Evolutionary conservation across 805 yeast species (phyloP), one percentile per base, ranked within the genome.

Genomic region (Candida wancherniae): DNA sequence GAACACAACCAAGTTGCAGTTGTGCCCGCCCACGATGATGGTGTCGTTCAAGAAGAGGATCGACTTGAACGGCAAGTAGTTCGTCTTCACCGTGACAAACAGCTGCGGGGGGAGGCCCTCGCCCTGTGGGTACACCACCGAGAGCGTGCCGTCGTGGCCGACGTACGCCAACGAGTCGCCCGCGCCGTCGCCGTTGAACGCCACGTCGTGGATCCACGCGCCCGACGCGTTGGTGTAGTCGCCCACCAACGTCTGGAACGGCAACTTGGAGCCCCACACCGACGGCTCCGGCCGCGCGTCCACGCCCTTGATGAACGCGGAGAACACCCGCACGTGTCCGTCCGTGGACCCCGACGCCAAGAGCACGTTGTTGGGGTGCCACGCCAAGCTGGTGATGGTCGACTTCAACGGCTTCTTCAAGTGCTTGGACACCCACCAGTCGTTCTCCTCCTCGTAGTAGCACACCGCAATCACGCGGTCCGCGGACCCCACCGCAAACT

Each of bases 391-490:
- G 44, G 88, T 70, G 45, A 88, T 73, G 19, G 97, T 86, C 8
- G 95, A 82, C 56, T 81, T 80, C 48, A 92, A 69, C n/a, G 97
- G 95, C 60, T 84, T 86, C 67, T 88, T 88, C 61, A 92, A 82
- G 63, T 90, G 98, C 61, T 90, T 90, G 9, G 97, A 85, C 30
- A 92, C 88, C 99, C 99, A 92, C 99, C 99, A 92, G 57, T 92
- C 95, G 57, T 90, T 92, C 50, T 87, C 96, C 40, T 71, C 83
- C 62, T 92, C 98, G 56, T 83, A 92, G 63, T 88, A 92, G 66
- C 98, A 92, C 29, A 92, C 84, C 7, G 97, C 96, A 58, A 92
- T 80, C 41, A 84, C 82, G 38, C 97, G 70, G 26, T 95, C 97
- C 27, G 95, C 86, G 3, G 95, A 84, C 1, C 97, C 98, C 28